Evolutionary conservation across 345 rosid genomes (phyloP), one percentile per base, ranked within the genome.

Genomic region (Rhodamnia rubescens): DNA sequence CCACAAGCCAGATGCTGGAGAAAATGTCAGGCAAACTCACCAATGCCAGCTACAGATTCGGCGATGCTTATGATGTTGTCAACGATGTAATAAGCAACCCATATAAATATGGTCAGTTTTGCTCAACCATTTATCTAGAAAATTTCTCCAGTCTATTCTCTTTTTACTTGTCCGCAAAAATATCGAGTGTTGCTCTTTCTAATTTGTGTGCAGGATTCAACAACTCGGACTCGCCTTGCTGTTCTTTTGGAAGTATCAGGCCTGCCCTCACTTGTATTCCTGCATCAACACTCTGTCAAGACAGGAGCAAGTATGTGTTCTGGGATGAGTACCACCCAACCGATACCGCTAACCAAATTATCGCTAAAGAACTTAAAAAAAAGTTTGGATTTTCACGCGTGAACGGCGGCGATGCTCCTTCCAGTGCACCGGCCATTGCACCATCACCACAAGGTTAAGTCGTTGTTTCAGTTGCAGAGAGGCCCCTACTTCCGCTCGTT

Each of bases 321-420:
- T 97, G 99, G 99, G 99, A 95, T n/a, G 98, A 97, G 87, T 97
- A 95, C 84, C 99, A 97, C 86, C 99, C 99, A 21, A 90, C 98
- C 6, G 98, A 97, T 29, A 85, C 88, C 5, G 99, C 98, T 14
- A 95, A 95, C 74, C 92, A 94, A 89, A 89, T 95, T 85, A 91
- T 96, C 51, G 98, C 99, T 5, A 90, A 91, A 54, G 96, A 94
- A n/a, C 96, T 97, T 69, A 92, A 93, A 85, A 94, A 94, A 85
- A 93, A 94, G 87, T 92, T 95, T 57, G 95, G 94, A 64, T 94
- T 95, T 82, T 57, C 85, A 18, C 88, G 86, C 21, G 89, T 13
- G 24, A 89, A 91, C 58, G 69, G 80, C 56, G 21, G 89, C 1
- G 47, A 85, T 27, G 82, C 89, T 86, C 90, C 90, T 11, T 87